phyloP scores from a whole-genome alignment of 2,329 filamentous ascomycete species.

The Chalaropsis ovoidea region DNA sequence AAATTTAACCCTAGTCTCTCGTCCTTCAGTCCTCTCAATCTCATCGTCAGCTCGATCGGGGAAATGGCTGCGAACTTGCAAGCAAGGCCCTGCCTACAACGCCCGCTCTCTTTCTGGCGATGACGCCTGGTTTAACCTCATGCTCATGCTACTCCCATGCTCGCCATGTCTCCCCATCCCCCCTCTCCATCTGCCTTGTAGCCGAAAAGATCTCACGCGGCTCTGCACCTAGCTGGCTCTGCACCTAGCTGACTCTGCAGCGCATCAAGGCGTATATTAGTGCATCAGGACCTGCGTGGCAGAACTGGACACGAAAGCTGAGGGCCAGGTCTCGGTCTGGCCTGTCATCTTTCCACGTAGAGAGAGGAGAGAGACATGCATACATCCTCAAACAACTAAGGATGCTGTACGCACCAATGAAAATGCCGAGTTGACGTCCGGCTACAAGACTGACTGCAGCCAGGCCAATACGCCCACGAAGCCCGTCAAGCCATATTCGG shows the following conservation, averaged over 20 bases:
- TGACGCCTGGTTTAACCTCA: too few species aligned
- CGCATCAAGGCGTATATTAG: not conserved
- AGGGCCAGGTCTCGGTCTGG: not conserved
- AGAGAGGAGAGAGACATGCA: too few species aligned
- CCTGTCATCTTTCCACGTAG: not conserved
- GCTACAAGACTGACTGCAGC: not conserved
- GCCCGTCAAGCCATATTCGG: conserved; percentile 1
- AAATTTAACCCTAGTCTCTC: not conserved
- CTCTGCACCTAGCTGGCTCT: not conserved
- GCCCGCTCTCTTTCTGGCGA: too few species aligned
- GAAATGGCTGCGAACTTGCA: not conserved
- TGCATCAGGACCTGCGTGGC: not conserved
- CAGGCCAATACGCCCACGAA: not conserved
- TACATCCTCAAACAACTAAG: not conserved
- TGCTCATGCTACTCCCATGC: too few species aligned
- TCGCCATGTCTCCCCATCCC: too few species aligned
- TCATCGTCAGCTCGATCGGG: not conserved
- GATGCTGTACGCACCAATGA: not conserved
- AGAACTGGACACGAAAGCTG: not conserved
- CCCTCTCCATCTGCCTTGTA: not conserved
- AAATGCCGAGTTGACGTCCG: not conserved
- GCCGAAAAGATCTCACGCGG: conserved; percentile 1
- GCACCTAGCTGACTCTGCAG: not conserved
- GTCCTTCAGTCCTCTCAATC: not conserved
- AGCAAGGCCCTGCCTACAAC: too few species aligned